phyloP scores from a whole-genome alignment of 2,329 filamentous ascomycete genomes.

The Diaporthe vaccinii region DNA sequence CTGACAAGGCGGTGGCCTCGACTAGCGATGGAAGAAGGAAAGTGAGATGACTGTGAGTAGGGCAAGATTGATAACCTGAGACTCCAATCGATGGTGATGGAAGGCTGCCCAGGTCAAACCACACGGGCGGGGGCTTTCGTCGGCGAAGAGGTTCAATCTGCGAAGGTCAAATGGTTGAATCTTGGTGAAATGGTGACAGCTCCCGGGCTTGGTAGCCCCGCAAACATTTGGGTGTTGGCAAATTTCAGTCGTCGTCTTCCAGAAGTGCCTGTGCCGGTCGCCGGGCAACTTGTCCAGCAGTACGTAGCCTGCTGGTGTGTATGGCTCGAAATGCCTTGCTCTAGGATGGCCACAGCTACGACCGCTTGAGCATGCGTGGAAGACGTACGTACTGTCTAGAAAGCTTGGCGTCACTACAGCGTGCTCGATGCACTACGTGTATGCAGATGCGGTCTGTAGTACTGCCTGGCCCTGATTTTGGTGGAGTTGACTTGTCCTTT shows the following conservation, averaged over 20 bases:
- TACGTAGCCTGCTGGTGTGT: background rate
- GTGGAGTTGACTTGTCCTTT: background rate
- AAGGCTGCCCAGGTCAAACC: background rate
- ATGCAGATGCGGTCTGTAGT: background rate
- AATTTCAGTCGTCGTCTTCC: no score
- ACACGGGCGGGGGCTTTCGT: background rate
- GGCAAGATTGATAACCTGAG: background rate
- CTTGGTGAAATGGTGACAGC: background rate
- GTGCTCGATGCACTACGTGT: background rate
- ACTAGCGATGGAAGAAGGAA: background rate
- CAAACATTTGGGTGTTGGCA: background rate
- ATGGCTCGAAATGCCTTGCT: background rate
- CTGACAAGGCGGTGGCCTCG: background rate
- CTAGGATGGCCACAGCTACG: background rate
- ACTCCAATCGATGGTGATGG: background rate
- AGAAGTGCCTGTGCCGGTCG: background rate
- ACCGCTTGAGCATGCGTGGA: background rate
- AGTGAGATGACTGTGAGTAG: background rate
- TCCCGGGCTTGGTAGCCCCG: background rate
- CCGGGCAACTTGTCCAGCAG: background rate
- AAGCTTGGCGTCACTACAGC: no score
- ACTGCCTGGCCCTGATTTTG: background rate
- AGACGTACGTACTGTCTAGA: background rate
- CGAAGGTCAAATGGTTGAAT: background rate
- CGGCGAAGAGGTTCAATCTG: background rate